These are phyloP conservation scores for Sclerotinia minor DNA, from an alignment of 2,329 filamentous ascomycete species.

Conservation along the genomic window DNA sequence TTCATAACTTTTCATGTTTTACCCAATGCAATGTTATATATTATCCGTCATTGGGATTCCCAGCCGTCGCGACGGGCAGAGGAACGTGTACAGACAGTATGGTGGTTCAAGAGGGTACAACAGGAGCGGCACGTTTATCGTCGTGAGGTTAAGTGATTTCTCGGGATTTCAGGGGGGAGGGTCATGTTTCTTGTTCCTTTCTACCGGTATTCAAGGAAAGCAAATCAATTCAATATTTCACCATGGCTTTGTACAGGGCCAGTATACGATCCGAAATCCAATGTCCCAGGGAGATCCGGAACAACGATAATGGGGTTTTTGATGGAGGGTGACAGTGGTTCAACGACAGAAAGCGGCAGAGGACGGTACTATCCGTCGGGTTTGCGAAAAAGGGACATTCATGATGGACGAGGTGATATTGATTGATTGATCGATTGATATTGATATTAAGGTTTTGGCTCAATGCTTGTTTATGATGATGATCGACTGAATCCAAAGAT, in stretches of 20 bases:
- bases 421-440: conserved; percentile 1
- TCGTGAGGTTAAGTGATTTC: conserved; percentile 16
- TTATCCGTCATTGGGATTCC: conserved; percentile 6
- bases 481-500: neutral
- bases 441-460: neutral
- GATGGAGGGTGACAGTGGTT: neutral
- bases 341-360: conserved; percentile 14
- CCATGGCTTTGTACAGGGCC: neutral
- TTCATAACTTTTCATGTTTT: neutral
- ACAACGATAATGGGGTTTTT: conserved; percentile 11
- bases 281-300: conserved; percentile 7
- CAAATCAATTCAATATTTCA: conserved; percentile 14
- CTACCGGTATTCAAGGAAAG: conserved; percentile 18
- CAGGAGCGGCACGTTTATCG: conserved; percentile 21
- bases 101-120: neutral
- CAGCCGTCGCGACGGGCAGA: conserved; percentile 13
- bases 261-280: conserved; percentile 3
- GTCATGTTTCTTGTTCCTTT: conserved; percentile 15
- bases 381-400: conserved; percentile 1
- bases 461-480: neutral
- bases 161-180: conserved; percentile 16
- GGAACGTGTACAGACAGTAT: neutral
- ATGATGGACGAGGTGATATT: neutral
- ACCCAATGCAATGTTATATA: neutral
- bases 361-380: conserved; percentile 5